Evolutionary conservation across 345 rosid genomes (phyloP).

Genomic region (Citrus maxima): DNA sequence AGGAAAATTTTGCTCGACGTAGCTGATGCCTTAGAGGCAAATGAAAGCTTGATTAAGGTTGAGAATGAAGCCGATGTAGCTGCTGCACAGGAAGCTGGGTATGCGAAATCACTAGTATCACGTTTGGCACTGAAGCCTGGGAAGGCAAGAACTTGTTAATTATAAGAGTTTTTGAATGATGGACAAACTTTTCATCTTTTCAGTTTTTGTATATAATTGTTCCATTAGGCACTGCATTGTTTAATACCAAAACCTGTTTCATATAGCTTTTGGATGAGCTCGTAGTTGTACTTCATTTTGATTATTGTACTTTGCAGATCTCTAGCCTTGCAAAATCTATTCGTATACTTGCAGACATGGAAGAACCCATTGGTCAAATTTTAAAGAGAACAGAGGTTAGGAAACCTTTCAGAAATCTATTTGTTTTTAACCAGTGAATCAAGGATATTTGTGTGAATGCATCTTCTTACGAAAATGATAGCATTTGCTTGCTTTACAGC

Average conservation of each 20-base stretch:
- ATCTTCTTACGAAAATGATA: background rate
- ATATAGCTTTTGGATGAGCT: background rate
- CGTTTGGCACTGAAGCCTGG: constrained; percentile 55
- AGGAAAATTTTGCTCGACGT: constrained; percentile 43
- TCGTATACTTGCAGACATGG: constrained; percentile 57
- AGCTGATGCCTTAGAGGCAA: constrained; percentile 52
- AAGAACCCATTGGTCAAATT: constrained; percentile 53
- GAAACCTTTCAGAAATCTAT: background rate
- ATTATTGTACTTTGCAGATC: constrained; percentile 32
- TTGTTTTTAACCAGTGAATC: background rate
- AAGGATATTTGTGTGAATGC: background rate
- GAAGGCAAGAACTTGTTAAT: constrained; percentile 38
- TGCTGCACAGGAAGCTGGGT: constrained; percentile 46
- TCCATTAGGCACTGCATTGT: background rate
- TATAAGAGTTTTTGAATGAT: background rate
- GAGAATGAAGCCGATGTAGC: constrained; percentile 58
- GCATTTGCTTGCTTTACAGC: background rate
- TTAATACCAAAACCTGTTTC: constrained; percentile 4
- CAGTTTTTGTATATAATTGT: background rate
- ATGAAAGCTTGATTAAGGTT: constrained; percentile 37
- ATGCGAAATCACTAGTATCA: constrained; percentile 41
- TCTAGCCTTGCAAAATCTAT: constrained; percentile 45
- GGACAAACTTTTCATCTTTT: background rate
- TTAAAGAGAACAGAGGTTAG: constrained; percentile 52
- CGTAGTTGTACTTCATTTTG: background rate